These are phyloP conservation scores for Sporothrix brasiliensis DNA, from an alignment of 2,329 filamentous ascomycete genomes.

Conservation along the genomic window DNA sequence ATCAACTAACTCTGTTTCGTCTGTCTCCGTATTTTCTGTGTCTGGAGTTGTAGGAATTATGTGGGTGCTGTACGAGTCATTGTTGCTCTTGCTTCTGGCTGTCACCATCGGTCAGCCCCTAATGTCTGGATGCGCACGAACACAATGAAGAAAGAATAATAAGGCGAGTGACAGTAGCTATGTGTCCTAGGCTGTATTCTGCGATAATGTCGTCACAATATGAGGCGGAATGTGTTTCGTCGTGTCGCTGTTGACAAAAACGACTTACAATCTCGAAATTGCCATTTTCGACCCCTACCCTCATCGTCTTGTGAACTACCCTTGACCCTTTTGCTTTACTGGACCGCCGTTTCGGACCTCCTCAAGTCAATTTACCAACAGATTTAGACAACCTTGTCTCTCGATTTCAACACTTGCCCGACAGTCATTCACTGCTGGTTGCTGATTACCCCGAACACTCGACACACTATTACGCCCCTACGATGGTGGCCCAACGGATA, in stretches of 20 bases:
- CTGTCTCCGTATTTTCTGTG: conserved; percentile 10
- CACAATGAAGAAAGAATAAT: background rate
- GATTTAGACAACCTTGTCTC: no score
- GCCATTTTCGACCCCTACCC: background rate
- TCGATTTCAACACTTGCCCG: background rate
- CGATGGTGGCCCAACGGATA: conserved; percentile 4
- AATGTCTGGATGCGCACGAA: background rate
- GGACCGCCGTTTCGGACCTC: conserved; percentile 11
- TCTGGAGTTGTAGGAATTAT: background rate
- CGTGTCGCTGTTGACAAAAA: background rate
- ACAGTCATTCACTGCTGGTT: no score
- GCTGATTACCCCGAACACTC: no score
- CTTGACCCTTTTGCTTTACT: background rate
- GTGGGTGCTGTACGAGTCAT: conserved; percentile 1
- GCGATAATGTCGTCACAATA: background rate
- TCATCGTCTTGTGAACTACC: background rate
- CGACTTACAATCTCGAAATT: conserved; percentile 3
- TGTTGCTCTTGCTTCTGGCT: background rate
- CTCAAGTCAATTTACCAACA: no score
- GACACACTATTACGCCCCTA: conserved; percentile 1
- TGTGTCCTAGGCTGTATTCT: background rate
- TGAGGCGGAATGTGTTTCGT: no score
- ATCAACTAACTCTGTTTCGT: conserved; percentile 4
- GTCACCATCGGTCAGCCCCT: background rate
- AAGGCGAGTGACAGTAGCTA: background rate